Conservation (phyloP, 208 protist genomes). For the Trypanosoma cruzi region DNA sequence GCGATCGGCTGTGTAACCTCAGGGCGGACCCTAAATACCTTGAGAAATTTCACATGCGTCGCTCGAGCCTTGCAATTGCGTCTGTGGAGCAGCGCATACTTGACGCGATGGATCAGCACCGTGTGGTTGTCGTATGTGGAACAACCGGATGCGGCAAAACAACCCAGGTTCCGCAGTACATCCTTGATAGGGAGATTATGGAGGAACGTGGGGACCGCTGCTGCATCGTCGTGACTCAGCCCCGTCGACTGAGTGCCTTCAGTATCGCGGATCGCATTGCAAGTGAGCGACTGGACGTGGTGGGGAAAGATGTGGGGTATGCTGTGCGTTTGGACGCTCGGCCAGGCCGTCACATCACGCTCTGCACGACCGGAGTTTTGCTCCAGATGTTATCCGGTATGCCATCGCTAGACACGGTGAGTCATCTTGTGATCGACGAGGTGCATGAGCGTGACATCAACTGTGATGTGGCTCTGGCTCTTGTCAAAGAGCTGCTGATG, state of each 20-base stretch:
- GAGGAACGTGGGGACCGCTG: slow-evolving; percentile 44
- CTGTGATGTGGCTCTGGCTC: slow-evolving; percentile 98
- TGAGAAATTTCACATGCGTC: slow-evolving; percentile 48
- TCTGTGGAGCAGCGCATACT: slow-evolving; percentile 55
- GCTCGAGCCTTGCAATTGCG: slow-evolving; percentile 69
- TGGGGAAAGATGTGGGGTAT: slow-evolving; percentile 97
- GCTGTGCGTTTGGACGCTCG: slow-evolving; percentile 96
- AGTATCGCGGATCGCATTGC: slow-evolving; percentile 98
- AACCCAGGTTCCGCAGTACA: slow-evolving; percentile 93
- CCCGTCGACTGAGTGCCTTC: slow-evolving; percentile 97
- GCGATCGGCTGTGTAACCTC: slow-evolving; percentile 32
- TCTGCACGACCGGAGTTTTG: slow-evolving; percentile 99
- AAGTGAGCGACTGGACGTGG: slow-evolving; percentile 91
- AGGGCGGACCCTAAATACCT: slow-evolving; percentile 58
- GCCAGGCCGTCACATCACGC: slow-evolving; percentile 91
- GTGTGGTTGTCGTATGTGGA: slow-evolving; percentile 88
- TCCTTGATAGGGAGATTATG: slow-evolving; percentile 84
- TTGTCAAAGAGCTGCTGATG: slow-evolving; percentile 93
- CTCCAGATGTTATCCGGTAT: slow-evolving; percentile 95
- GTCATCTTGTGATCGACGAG: slow-evolving; percentile 99
- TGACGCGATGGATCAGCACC: slow-evolving; percentile 47
- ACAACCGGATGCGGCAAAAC: slow-evolving; percentile 93
- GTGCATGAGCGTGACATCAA: slow-evolving; percentile 99
- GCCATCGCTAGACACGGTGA: slow-evolving; percentile 87
- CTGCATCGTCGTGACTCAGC: slow-evolving; percentile 96